phyloP scores from a whole-genome alignment of 176 grass and related monocot genomes.

The Aegilops longissima region DNA sequence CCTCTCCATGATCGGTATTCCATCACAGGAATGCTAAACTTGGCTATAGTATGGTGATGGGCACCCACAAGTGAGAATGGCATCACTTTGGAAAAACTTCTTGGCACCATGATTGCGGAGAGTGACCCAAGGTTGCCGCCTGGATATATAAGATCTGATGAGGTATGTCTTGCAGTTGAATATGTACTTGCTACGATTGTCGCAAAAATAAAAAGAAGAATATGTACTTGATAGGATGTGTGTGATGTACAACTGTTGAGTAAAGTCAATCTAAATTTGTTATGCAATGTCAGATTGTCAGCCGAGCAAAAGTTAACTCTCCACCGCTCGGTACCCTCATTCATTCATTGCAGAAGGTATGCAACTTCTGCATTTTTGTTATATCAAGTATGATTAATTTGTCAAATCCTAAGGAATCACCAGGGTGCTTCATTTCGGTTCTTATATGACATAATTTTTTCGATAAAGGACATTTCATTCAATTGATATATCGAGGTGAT shows the following conservation, averaged over 20 bases:
- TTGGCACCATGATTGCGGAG: conserved; percentile 83
- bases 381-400: background rate
- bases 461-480: no score
- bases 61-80: conserved; percentile 52
- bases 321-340: conserved; percentile 63
- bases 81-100: conserved; percentile 65
- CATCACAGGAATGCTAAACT: conserved; percentile 63
- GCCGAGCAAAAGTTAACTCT: conserved; percentile 73
- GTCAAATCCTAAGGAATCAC: background rate
- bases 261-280: conserved; percentile 10
- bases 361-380: conserved; percentile 3
- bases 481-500: no score
- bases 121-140: conserved; percentile 67
- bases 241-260: background rate
- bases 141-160: conserved; percentile 88
- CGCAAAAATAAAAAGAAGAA: background rate
- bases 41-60: conserved; percentile 80
- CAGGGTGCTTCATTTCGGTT: background rate
- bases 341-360: conserved; percentile 61
- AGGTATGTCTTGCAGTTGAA: conserved; percentile 43
- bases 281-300: conserved; percentile 62
- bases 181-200: no score
- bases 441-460: background rate
- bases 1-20: no score
- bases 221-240: background rate